Evolutionary conservation across 2,329 filamentous ascomycete genomes (phyloP).

Genomic region (Teratosphaeria pseudoeucalypti): DNA sequence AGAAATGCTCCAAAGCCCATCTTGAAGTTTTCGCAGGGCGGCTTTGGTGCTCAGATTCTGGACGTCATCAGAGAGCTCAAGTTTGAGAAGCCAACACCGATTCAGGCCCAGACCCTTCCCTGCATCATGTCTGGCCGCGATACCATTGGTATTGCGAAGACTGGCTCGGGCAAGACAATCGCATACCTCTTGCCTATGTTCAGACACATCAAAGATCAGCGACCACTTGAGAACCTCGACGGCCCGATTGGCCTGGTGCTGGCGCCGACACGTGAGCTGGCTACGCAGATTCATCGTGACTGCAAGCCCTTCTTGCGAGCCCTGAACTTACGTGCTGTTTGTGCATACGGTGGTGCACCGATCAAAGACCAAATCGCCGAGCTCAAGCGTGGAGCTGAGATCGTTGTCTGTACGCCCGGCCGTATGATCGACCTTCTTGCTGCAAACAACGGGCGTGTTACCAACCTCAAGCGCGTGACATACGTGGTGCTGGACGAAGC

Average conservation of each 20-base stretch:
- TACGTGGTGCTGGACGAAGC: conserved; percentile 96
- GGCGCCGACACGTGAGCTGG: conserved; percentile 88
- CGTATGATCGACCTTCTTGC: conserved; percentile 91
- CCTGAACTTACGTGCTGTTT: conserved; percentile 74
- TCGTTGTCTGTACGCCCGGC: conserved; percentile 89
- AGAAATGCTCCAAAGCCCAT: conserved; percentile 86
- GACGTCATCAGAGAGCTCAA: conserved; percentile 74
- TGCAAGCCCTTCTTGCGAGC: conserved; percentile 90
- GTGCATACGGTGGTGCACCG: conserved; percentile 86
- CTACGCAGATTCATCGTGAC: conserved; percentile 86
- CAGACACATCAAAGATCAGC: conserved; percentile 90
- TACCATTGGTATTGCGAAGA: conserved; percentile 93
- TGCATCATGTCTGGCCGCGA: conserved; percentile 93
- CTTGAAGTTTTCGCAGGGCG: conserved; percentile 93
- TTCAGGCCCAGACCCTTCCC: conserved; percentile 90
- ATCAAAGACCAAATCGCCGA: conserved; percentile 98
- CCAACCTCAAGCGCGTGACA: conserved; percentile 77
- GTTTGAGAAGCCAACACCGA: conserved; percentile 82
- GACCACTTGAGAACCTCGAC: conserved; percentile 68
- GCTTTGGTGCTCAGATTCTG: conserved; percentile 73
- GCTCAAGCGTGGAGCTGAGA: conserved; percentile 86
- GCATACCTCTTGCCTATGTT: conserved; percentile 96
- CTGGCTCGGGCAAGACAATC: conserved; percentile 93
- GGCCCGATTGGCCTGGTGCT: conserved; percentile 83
- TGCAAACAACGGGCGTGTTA: conserved; percentile 87